phyloP scores from a whole-genome alignment of 257 asterid genomes.

The Solanum sitiens region DNA sequence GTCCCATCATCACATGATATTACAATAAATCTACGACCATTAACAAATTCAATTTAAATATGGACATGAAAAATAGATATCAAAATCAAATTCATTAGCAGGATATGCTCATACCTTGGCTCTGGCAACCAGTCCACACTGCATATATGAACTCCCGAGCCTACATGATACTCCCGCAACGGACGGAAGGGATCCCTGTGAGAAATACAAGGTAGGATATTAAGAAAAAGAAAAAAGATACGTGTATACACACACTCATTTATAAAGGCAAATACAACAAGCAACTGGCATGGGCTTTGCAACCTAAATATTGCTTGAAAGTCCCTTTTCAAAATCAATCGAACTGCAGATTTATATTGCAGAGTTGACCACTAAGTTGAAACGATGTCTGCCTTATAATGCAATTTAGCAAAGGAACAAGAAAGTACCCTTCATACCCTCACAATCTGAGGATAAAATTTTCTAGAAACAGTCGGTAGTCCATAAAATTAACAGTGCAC shows the following conservation, averaged over 20 bases:
- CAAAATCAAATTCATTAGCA: not conserved
- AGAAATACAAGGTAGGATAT: slow-evolving; percentile 2
- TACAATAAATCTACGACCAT: slow-evolving; percentile 47
- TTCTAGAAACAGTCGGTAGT: not conserved
- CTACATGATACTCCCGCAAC: slow-evolving; percentile 52
- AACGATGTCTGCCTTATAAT: not conserved
- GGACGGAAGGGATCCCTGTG: slow-evolving; percentile 92
- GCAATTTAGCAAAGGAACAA: not conserved
- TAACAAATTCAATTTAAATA: slow-evolving; percentile 6
- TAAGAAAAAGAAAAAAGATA: not conserved
- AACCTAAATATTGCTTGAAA: not conserved
- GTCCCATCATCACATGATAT: slow-evolving; percentile 75
- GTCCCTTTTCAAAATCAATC: not conserved
- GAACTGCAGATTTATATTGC: not conserved
- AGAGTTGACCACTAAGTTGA: not conserved
- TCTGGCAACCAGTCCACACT: slow-evolving; percentile 74
- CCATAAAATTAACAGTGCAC: not conserved
- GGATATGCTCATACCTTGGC: slow-evolving; percentile 50
- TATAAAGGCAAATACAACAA: not conserved
- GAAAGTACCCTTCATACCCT: not conserved
- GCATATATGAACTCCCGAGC: slow-evolving; percentile 30
- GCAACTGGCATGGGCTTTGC: not conserved
- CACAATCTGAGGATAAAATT: not conserved
- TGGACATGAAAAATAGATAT: not conserved
- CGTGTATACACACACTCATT: not conserved